Evolutionary conservation across 1,139 yeast species (phyloP).

Genomic region (Yamadazyma epiphylla): DNA sequence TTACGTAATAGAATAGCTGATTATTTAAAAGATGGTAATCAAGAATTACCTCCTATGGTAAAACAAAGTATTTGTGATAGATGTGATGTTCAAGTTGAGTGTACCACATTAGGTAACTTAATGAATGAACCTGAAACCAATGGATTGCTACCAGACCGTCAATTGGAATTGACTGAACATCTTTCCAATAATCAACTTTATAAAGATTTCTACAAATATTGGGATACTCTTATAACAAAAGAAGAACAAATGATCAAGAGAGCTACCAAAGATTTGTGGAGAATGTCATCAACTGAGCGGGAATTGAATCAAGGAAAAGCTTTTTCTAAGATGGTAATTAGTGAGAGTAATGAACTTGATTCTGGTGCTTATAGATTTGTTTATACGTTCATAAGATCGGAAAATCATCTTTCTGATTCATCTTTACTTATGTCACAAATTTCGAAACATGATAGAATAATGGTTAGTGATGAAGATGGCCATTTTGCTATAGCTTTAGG

Average conservation of each 20-base stretch:
- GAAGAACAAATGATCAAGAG: conserved; percentile 64
- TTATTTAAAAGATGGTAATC: conserved; percentile 47
- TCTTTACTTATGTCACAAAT: conserved; percentile 42
- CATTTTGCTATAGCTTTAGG: conserved; percentile 75
- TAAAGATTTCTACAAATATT: conserved; percentile 55
- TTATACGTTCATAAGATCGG: conserved; percentile 47
- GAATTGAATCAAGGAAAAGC: conserved; percentile 61
- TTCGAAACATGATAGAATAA: conserved; percentile 50
- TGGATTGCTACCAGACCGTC: conserved; percentile 46
- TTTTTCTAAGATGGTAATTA: conserved; percentile 44
- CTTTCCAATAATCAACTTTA: conserved; percentile 38
- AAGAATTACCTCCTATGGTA: conserved; percentile 57
- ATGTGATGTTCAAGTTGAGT: conserved; percentile 59
- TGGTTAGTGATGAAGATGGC: conserved; percentile 78
- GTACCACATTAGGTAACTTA: conserved; percentile 67
- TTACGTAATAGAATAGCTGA: conserved; percentile 69
- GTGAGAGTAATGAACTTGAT: conserved; percentile 23
- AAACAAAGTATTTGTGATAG: conserved; percentile 59
- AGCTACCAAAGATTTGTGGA: conserved; percentile 66
- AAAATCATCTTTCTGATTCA: conserved; percentile 8
- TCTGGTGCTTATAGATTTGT: conserved; percentile 22
- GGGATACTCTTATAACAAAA: conserved; percentile 70
- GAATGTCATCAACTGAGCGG: conserved; percentile 54
- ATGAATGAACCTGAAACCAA: conserved; percentile 36
- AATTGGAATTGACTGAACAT: conserved; percentile 48